phyloP scores from a whole-genome alignment of 2,329 filamentous ascomycete species.

The Geosmithia putterillii region DNA sequence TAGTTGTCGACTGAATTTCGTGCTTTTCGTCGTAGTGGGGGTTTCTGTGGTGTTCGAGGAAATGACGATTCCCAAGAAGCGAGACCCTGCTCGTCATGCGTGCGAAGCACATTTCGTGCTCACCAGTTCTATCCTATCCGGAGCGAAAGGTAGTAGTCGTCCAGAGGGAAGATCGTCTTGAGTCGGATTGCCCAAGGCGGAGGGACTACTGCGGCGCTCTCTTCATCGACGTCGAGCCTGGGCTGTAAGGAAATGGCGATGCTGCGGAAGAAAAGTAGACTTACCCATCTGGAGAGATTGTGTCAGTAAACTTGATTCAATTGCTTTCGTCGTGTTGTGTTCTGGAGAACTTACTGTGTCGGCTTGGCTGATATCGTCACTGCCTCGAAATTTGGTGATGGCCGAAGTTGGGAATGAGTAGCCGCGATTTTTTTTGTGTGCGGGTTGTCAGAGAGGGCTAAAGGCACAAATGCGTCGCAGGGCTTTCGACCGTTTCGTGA shows the following conservation, averaged over 20 bases:
- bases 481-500: slow-evolving; percentile 22
- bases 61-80: not conserved
- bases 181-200: not conserved
- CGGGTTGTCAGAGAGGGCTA: slow-evolving; percentile 26
- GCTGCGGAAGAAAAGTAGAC: slow-evolving; percentile 14
- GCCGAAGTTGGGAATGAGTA: slow-evolving; percentile 21
- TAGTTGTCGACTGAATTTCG: not conserved
- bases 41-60: not conserved
- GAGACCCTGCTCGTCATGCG: not conserved
- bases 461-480: slow-evolving; percentile 16
- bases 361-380: slow-evolving; percentile 30
- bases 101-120: too few relatives aligned
- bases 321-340: slow-evolving; percentile 5
- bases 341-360: slow-evolving; percentile 33
- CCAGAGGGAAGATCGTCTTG: not conserved
- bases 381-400: slow-evolving; percentile 27
- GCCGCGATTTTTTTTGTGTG: slow-evolving; percentile 29
- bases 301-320: slow-evolving; percentile 20
- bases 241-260: not conserved
- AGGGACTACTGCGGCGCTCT: not conserved
- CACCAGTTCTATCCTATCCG: too few relatives aligned
- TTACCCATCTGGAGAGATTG: slow-evolving; percentile 46
- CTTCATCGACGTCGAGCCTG: not conserved
- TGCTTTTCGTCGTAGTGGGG: not conserved
- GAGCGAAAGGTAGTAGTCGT: not conserved